These are phyloP conservation scores for Boletus rufocinnamomeus DNA, from an alignment of 768 basidiomycete species.

Conservation along the genomic window DNA sequence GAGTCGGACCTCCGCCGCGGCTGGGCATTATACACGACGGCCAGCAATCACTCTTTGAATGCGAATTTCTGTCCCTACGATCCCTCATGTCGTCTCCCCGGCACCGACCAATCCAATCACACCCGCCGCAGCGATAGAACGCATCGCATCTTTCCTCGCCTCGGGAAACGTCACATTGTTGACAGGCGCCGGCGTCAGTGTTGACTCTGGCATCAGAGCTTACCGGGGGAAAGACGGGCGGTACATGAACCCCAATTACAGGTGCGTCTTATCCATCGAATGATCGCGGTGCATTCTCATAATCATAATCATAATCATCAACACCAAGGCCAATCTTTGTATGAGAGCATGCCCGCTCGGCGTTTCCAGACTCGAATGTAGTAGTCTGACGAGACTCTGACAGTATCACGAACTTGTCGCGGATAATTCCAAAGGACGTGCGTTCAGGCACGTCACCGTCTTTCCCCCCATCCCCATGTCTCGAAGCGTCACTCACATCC, in stretches of 20 bases:
- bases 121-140: conserved; percentile 54
- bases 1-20: neutral
- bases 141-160: conserved; percentile 64
- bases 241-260: conserved; percentile 90
- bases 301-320: neutral
- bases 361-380: neutral
- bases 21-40: neutral
- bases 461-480: neutral
- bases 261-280: conserved; percentile 43
- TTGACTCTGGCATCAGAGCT: conserved; percentile 95
- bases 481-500: conserved; percentile 9
- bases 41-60: conserved; percentile 39
- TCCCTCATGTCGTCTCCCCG: conserved; percentile 56
- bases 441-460: conserved; percentile 58
- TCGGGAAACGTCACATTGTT: conserved; percentile 73
- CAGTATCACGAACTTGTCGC: conserved; percentile 84
- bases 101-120: conserved; percentile 41
- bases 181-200: conserved; percentile 92
- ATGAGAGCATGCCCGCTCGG: conserved; percentile 10
- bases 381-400: conserved; percentile 14
- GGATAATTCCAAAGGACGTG: conserved; percentile 61
- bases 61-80: conserved; percentile 77
- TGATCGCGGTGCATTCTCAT: neutral
- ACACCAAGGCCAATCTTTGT: conserved; percentile 57
- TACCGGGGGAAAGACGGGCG: conserved; percentile 85